Evolutionary conservation across 1,139 yeast species (phyloP), one percentile per base, ranked within the genome.

Genomic region (Kodamaea alishanica): DNA sequence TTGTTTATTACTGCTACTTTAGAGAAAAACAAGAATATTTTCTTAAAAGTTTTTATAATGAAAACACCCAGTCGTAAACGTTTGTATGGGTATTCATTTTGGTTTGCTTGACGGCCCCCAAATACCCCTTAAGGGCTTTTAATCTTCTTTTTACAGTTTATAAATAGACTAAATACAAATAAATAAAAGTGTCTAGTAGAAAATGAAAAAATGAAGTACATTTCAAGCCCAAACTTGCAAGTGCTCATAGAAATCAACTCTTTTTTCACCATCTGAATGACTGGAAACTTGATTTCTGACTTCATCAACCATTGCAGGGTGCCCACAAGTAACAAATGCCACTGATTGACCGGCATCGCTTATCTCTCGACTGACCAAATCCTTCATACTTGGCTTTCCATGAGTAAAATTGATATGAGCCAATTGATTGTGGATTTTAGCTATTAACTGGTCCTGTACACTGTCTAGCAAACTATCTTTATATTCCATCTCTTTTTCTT

Each of bases 271-370:
- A 32, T 59, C 58, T 8, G 65, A 42, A 33, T 57, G 46, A 9
- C 54, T 42, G 10, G 65, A 66, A n/a, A 67, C 65, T 11, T 53
- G 41, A 33, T 60, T 52, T 38, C 83, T 60, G 30, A 76, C 45
- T 23, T 67, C 68, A 49, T 77, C 83, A 40, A 76, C 79, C 75
- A 77, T 67, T 6, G 51, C 41, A 9, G 77, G 74, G 39, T 76
- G 79, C 2, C 82, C 82, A 60, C 84, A 78, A 5, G 75, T 56
- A 3, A 73, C 60, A 38, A 76, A 66, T 0, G 75, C 75, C 29
- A 66, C 54, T 2, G 73, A 61, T 24, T 24, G 31, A 3, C 67
- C 69, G 2, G 42, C 36, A 32, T 60, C 63, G 5, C 48, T 48
- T 9, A 65, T 47, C 41, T 65, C 67, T 9, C 47, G 34, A 11